phyloP scores from a whole-genome alignment of 768 basidiomycete genomes.

The Amanita thiersii region DNA sequence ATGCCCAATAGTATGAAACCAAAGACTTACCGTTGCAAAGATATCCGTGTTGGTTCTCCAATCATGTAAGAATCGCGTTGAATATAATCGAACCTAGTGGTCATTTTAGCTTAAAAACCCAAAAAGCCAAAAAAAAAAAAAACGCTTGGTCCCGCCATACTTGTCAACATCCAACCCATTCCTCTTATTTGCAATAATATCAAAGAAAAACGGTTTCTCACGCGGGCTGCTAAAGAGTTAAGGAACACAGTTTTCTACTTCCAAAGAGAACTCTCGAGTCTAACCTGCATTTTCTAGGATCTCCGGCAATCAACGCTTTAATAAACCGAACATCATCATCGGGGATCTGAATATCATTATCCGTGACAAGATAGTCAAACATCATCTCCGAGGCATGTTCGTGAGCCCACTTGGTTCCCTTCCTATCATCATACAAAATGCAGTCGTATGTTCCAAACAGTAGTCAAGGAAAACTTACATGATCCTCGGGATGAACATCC shows the following conservation, averaged over 20 bases:
- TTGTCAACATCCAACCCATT: constrained; percentile 88
- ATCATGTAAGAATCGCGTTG: constrained; percentile 65
- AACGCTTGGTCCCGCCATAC: constrained; percentile 38
- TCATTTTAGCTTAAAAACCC: background rate
- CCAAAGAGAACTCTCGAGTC: constrained; percentile 16
- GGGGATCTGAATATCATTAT: constrained; percentile 43
- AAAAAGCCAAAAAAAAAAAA: background rate
- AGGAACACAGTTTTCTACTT: too few species aligned
- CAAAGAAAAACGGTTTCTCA: constrained; percentile 72
- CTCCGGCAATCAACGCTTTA: constrained; percentile 74
- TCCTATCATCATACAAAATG: constrained; percentile 26
- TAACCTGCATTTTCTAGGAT: constrained; percentile 41
- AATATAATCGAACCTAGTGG: constrained; percentile 77
- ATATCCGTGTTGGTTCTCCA: constrained; percentile 52
- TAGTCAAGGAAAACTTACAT: constrained; percentile 34
- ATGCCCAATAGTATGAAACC: background rate
- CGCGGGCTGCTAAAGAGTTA: constrained; percentile 18
- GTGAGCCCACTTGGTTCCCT: constrained; percentile 53
- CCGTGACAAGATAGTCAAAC: constrained; percentile 59
- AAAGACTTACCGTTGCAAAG: constrained; percentile 33
- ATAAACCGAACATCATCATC: constrained; percentile 49
- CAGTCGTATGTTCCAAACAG: background rate
- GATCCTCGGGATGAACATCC: constrained; percentile 57
- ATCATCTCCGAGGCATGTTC: constrained; percentile 80
- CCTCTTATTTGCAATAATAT: constrained; percentile 75